A percentile compares a stretch with the other conserved stretches of the same genome.
phyloP scores from a whole-genome alignment of 345 rosid species.

The Diplotaxis tenuifolia region DNA sequence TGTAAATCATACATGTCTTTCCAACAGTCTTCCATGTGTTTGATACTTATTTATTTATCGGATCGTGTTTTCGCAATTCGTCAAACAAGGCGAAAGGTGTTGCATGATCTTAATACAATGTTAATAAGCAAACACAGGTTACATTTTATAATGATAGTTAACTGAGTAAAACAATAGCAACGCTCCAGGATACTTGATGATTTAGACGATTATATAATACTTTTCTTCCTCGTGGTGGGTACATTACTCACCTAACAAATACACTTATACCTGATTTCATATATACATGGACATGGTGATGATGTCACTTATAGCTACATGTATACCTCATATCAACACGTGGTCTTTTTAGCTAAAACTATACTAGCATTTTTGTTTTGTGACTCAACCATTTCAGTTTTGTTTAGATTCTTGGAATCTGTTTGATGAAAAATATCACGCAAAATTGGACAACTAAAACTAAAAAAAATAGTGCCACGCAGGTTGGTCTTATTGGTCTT shows the following conservation, averaged over 20 bases:
- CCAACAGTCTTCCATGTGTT: background rate
- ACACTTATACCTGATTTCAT: background rate
- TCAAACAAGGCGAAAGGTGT: slow-evolving; percentile 15
- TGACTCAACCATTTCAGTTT: background rate
- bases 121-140: slow-evolving; percentile 8
- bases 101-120: slow-evolving; percentile 18
- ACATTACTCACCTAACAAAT: slow-evolving; percentile 13
- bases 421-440: background rate
- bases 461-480: background rate
- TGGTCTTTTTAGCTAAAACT: background rate
- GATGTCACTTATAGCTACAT: background rate
- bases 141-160: background rate
- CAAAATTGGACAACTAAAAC: background rate
- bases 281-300: background rate
- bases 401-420: background rate
- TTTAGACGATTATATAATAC: background rate
- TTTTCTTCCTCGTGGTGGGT: background rate
- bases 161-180: slow-evolving; percentile 11
- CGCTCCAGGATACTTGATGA: slow-evolving; percentile 3
- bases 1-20: slow-evolving; percentile 1
- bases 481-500: background rate
- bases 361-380: background rate
- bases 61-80: background rate
- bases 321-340: background rate
- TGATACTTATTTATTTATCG: slow-evolving; percentile 2